A percentile compares a stretch with the other conserved stretches of the same genome.
phyloP scores from a whole-genome alignment of 1,139 yeast species.

The Blastobotrys serpentis region DNA sequence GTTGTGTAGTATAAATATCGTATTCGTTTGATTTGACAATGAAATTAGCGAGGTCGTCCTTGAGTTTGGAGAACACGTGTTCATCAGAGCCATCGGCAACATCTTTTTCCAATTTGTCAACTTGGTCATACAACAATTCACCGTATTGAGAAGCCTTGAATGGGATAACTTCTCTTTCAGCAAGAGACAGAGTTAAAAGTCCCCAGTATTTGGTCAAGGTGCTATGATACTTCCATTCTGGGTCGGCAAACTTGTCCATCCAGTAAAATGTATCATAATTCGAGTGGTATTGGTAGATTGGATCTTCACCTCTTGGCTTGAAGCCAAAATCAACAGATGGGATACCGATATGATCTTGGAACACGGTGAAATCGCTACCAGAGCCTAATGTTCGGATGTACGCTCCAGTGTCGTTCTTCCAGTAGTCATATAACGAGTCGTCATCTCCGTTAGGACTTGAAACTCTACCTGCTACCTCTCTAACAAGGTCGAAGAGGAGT shows the following conservation, averaged over 20 bases:
- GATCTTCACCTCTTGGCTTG: conserved; percentile 41
- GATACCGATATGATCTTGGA: conserved; percentile 64
- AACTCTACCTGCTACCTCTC: conserved; percentile 43
- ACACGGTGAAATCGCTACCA: conserved; percentile 68
- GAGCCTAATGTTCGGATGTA: conserved; percentile 53
- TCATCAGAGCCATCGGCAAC: conserved; percentile 10
- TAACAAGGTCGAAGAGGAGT: conserved; percentile 45
- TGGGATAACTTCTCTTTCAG: conserved; percentile 48
- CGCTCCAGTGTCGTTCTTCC: conserved; percentile 42
- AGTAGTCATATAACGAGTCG: conserved; percentile 57
- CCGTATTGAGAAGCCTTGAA: conserved; percentile 49
- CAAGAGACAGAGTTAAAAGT: conserved; percentile 45
- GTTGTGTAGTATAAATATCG: conserved; percentile 33
- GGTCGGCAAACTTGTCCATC: conserved; percentile 62
- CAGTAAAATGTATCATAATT: conserved; percentile 67
- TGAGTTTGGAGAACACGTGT: conserved; percentile 30
- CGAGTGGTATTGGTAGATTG: conserved; percentile 68
- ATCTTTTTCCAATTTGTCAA: conserved; percentile 29
- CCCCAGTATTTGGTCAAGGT: conserved; percentile 54
- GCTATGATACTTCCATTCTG: conserved; percentile 56
- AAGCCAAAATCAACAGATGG: conserved; percentile 64
- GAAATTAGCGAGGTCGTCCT: conserved; percentile 29
- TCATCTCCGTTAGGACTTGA: conserved; percentile 45
- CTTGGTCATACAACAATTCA: conserved; percentile 36
- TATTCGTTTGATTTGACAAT: conserved; percentile 26